Conservation (phyloP, 2,329 filamentous ascomycete species). For the Aspergillus sp. region DNA sequence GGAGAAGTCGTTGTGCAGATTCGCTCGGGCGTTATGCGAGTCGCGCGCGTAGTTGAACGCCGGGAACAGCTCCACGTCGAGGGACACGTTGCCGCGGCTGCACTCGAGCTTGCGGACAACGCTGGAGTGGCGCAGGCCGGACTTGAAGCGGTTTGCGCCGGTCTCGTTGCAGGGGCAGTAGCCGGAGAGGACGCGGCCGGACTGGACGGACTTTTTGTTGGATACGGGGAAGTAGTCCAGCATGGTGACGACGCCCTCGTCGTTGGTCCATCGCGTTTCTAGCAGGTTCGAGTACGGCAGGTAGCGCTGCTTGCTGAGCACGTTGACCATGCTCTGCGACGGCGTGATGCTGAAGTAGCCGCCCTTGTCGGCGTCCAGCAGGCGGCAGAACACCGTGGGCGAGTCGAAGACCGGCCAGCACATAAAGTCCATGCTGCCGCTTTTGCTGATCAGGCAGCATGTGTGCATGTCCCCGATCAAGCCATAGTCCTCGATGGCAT, state of each 20-base stretch:
- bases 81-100: conserved; percentile 55
- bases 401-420: conserved; percentile 77
- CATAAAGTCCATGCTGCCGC: conserved; percentile 67
- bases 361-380: conserved; percentile 65
- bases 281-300: conserved; percentile 65
- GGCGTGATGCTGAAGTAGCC: conserved; percentile 59
- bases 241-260: conserved; percentile 63
- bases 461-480: conserved; percentile 75
- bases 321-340: conserved; percentile 38
- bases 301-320: conserved; percentile 68
- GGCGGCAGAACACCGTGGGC: conserved; percentile 63
- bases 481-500: conserved; percentile 62
- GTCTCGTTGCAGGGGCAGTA: conserved; percentile 26
- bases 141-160: conserved; percentile 43
- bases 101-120: conserved; percentile 63
- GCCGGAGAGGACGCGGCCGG: conserved; percentile 20
- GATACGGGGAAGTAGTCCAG: conserved; percentile 69
- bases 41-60: conserved; percentile 62
- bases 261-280: conserved; percentile 67
- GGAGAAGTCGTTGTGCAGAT: conserved; percentile 27
- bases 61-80: conserved; percentile 63
- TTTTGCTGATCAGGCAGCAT: conserved; percentile 63
- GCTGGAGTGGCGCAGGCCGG: conserved; percentile 32
- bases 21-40: conserved; percentile 38
- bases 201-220: conserved; percentile 43